Percentiles rank a stretch among this genome's conserved stretches.
Conservation (phyloP, 352 stramenopile species). For the Globisporangium emineosum region DNA sequence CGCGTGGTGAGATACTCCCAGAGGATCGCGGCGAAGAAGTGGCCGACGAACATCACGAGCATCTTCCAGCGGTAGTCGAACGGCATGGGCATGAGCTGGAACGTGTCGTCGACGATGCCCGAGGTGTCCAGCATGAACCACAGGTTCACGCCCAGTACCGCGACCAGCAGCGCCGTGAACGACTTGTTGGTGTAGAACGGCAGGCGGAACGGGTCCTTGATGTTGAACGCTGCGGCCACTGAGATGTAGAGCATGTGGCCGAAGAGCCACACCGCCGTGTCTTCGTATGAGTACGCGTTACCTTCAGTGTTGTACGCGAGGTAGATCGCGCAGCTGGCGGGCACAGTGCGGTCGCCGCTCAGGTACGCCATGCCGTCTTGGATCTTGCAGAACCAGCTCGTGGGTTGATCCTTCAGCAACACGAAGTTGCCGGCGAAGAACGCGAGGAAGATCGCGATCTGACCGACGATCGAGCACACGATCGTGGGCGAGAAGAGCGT, state of each 20-base stretch:
- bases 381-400: background rate
- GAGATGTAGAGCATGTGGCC: constrained; percentile 50
- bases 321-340: constrained; percentile 18
- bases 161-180: constrained; percentile 29
- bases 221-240: constrained; percentile 52
- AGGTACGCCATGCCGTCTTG: background rate
- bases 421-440: background rate
- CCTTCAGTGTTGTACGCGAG: constrained; percentile 22
- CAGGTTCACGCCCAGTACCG: constrained; percentile 33
- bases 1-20: constrained; percentile 29
- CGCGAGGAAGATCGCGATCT: constrained; percentile 1
- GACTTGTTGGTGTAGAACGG: constrained; percentile 44
- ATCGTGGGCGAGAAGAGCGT: constrained; percentile 1
- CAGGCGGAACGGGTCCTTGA: constrained; percentile 49
- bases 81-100: constrained; percentile 43
- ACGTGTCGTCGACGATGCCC: constrained; percentile 28
- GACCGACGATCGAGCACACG: background rate
- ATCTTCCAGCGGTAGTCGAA: constrained; percentile 36
- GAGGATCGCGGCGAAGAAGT: constrained; percentile 19
- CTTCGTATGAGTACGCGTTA: constrained; percentile 45
- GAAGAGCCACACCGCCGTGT: constrained; percentile 56
- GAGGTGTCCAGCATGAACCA: constrained; percentile 55
- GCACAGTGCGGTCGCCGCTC: background rate
- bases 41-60: constrained; percentile 37
- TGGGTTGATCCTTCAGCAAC: background rate